A percentile compares a stretch with the other conserved stretches of the same genome.
These are phyloP conservation scores for Cystobasidium ongulense DNA, from an alignment of 768 basidiomycete species.

Conservation along the genomic window DNA sequence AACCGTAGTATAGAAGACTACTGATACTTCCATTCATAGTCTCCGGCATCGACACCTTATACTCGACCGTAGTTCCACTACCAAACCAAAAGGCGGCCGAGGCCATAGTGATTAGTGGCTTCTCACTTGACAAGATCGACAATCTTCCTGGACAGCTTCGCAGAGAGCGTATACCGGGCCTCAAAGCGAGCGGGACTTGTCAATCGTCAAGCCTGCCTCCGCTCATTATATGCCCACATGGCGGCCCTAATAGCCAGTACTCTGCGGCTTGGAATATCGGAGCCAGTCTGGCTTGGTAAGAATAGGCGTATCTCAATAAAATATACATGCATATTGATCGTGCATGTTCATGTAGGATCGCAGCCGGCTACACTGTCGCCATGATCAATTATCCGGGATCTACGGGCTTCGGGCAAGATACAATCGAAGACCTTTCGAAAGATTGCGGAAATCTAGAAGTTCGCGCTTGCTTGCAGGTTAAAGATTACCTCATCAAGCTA, in stretches of 20 bases:
- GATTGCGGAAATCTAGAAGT: constrained; percentile 61
- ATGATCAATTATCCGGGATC: constrained; percentile 63
- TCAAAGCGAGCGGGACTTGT: neutral
- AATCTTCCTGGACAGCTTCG: neutral
- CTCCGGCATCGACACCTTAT: constrained; percentile 48
- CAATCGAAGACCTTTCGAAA: constrained; percentile 54
- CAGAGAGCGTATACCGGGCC: neutral
- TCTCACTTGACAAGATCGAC: constrained; percentile 39
- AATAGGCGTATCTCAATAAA: neutral
- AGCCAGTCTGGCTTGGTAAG: neutral
- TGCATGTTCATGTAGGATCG: neutral
- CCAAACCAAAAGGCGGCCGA: constrained; percentile 53
- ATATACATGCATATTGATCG: neutral
- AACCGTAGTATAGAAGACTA: neutral
- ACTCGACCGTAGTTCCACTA: constrained; percentile 51
- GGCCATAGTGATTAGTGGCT: constrained; percentile 46
- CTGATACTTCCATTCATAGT: neutral
- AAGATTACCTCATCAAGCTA: constrained; percentile 51
- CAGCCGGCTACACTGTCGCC: constrained; percentile 54
- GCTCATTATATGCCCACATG: constrained; percentile 55
- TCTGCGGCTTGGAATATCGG: neutral
- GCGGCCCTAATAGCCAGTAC: constrained; percentile 38
- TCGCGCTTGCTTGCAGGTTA: constrained; percentile 56
- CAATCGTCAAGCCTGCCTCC: neutral
- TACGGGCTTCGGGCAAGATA: constrained; percentile 58